Conservation (phyloP, 1,139 yeast species). For the Suhomyces maxii region DNA sequence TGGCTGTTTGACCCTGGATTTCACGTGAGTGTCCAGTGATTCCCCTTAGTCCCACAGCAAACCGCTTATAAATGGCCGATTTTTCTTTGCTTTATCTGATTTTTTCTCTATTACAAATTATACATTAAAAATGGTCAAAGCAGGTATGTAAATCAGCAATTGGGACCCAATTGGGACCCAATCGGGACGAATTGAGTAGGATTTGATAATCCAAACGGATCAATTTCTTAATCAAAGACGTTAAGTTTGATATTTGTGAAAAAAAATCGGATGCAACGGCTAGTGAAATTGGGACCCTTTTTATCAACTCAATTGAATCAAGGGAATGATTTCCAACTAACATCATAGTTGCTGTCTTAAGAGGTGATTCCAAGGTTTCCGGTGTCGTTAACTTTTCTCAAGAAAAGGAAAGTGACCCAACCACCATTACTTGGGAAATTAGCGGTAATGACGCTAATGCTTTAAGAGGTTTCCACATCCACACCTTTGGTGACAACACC, state of each 20-base stretch:
- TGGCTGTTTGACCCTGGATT: not conserved
- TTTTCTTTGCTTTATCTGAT: conserved; percentile 1
- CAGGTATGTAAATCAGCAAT: conserved; percentile 28
- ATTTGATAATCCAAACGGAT: no score
- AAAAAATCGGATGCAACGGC: no score
- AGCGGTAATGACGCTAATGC: conserved; percentile 86
- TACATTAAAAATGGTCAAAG: conserved; percentile 32
- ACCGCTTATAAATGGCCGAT: conserved; percentile 6
- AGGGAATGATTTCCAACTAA: conserved; percentile 6
- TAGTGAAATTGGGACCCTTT: no score
- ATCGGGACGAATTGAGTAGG: no score
- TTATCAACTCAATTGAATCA: not conserved
- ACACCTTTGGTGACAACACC: conserved; percentile 97
- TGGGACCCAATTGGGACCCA: not conserved
- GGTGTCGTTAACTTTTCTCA: conserved; percentile 90
- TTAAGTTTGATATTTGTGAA: no score
- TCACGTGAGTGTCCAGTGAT: conserved; percentile 4
- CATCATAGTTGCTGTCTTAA: conserved; percentile 82
- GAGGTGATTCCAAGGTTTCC: conserved; percentile 88
- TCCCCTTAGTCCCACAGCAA: conserved; percentile 2
- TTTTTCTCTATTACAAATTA: not conserved
- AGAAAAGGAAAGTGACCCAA: conserved; percentile 71
- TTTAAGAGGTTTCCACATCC: conserved; percentile 95
- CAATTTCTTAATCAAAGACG: no score
- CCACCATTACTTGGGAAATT: conserved; percentile 84